phyloP scores from a whole-genome alignment of 1,139 yeast genomes.

The Suhomyces bribrorum region DNA sequence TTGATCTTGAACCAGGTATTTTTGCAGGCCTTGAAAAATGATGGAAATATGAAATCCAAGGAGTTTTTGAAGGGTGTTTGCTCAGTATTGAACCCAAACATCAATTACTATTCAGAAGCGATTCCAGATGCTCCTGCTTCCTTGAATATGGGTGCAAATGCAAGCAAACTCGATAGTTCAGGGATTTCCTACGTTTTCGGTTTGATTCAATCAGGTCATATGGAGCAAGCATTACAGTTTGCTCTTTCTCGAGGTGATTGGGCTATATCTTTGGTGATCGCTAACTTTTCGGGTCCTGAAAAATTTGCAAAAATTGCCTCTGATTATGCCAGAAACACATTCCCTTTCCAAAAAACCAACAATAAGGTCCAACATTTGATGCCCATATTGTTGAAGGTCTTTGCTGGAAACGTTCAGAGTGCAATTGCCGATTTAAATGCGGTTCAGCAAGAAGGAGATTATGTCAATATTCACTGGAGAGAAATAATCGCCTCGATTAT shows the following conservation, averaged over 20 bases:
- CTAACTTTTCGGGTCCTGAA: constrained; percentile 64
- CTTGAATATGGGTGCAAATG: constrained; percentile 21
- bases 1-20: constrained; percentile 34
- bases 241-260: constrained; percentile 70
- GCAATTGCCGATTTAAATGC: constrained; percentile 51
- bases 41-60: constrained; percentile 32
- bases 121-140: constrained; percentile 10
- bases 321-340: constrained; percentile 41
- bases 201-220: constrained; percentile 61
- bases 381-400: constrained; percentile 63
- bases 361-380: constrained; percentile 53
- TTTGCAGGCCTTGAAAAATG: constrained; percentile 26
- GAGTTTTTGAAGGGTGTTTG: constrained; percentile 31
- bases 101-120: constrained; percentile 24
- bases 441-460: constrained; percentile 44
- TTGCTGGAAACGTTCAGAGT: constrained; percentile 61
- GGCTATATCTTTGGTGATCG: constrained; percentile 74
- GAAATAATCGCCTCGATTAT: constrained; percentile 50
- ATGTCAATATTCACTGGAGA: constrained; percentile 56
- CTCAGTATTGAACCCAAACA: constrained; percentile 35
- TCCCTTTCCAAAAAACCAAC: constrained; percentile 42
- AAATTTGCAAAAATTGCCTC: constrained; percentile 60
- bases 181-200: constrained; percentile 38
- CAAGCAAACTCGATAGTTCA: constrained; percentile 38
- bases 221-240: constrained; percentile 62